These are phyloP conservation scores for Ganoderma multipileum DNA, from an alignment of 1,284 basidiomycete species.

Conservation along the genomic window DNA sequence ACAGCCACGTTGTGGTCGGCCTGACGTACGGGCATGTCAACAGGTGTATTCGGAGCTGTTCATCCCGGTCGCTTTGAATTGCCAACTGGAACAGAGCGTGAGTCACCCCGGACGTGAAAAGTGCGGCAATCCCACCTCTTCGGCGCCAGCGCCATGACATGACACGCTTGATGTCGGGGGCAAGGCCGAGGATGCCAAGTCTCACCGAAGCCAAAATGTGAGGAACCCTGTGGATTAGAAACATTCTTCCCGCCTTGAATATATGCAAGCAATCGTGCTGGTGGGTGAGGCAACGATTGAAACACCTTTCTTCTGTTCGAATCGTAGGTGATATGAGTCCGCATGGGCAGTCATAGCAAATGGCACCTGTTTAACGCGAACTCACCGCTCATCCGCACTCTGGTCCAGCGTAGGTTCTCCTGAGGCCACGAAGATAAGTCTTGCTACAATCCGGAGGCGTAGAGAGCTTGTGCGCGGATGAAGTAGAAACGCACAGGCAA, in stretches of 20 bases:
- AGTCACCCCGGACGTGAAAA: not conserved
- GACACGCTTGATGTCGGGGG: not conserved
- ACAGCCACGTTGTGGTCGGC: slow-evolving; percentile 1
- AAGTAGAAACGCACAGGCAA: no score
- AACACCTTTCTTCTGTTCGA: not conserved
- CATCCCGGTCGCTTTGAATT: not conserved
- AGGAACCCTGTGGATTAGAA: not conserved
- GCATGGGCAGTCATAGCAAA: no score
- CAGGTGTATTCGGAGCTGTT: not conserved
- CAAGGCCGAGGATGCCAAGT: not conserved
- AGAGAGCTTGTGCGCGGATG: no score
- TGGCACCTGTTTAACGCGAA: no score
- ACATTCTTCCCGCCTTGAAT: not conserved
- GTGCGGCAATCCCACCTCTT: not conserved
- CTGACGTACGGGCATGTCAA: not conserved
- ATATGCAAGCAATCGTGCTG: not conserved
- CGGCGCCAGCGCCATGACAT: not conserved
- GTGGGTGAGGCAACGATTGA: not conserved
- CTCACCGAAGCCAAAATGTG: not conserved
- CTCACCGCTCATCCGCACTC: no score
- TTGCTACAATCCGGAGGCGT: no score
- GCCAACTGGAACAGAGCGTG: not conserved
- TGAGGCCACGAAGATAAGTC: no score
- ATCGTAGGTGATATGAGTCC: no score
- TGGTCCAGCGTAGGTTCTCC: no score